Base-by-base conservation (phyloP, 2,329 filamentous ascomycete genomes). In the Neoscytalidium dimidiatum region DNA sequence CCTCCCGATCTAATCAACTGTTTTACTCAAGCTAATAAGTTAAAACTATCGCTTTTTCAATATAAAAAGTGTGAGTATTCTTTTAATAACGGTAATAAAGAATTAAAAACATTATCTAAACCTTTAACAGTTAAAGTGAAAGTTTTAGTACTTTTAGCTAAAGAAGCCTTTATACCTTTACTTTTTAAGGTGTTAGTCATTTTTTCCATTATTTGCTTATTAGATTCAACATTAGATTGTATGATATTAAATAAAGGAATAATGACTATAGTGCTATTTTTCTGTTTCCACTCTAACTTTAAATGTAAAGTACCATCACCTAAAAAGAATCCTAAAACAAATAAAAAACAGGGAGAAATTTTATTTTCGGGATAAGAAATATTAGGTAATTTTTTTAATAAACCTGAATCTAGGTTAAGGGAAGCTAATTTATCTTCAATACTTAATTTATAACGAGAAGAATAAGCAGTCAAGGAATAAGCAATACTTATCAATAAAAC, bases 111-210 rank as follows among this genome's bases (percentile, higher is more conserved):
- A 51, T 51, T 51, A 51, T 26, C 28, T 51, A 51, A 19, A 26
- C 48, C 28, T 51, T 51, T 51, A 26, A 51, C 48, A 51, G 48
- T 51, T 51, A 51, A 51, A 51, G 21, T 51, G n/a, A 51, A 51
- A 43, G 38, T 43, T 43, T 43, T 43, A 43, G 38, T 43, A 43
- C 38, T 43, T 43, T 43, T 43, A 43, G 19, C 38, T 43, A 43
- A 43, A 43, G 38, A 43, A 43, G 38, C 19, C 38, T 43, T 43
- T 43, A 43, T 43, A 43, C 38, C 38, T n/a, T 17, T 43, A 43
- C 38, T 43, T 17, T 43, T 43, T 43, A 43, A 43, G 19, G 38
- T 43, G 38, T 43, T 43, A 43, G 38, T 43, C 38, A 43, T 43
- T 43, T 17, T 43, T 43, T 43, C 38, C 38, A 43, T 43, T 43